Evolutionary conservation across 78 protist species (phyloP).

Genomic region (Dictyostelium discoideum): DNA sequence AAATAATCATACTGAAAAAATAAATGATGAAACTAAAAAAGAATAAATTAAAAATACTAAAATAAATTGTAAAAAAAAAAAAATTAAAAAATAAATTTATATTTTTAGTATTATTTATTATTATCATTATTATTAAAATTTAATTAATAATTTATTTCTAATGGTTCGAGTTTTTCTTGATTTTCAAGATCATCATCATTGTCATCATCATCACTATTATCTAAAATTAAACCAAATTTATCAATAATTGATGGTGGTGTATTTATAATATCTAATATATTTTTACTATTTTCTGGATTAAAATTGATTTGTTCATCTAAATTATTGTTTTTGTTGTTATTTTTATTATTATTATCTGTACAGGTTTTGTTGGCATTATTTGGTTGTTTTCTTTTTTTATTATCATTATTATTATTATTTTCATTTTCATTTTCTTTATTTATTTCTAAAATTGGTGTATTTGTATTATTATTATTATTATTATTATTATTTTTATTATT

Average conservation of each 20-base stretch:
- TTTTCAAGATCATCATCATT: neutral
- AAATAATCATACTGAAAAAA: neutral
- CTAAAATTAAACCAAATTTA: slow-evolving; percentile 37
- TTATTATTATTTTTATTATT: neutral
- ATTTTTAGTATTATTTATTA: neutral
- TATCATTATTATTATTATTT: neutral
- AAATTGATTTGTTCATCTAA: neutral
- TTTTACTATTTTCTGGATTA: neutral
- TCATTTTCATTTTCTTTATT: slow-evolving; percentile 34
- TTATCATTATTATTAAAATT: neutral
- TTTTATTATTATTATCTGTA: neutral
- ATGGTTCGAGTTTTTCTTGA: slow-evolving; percentile 56
- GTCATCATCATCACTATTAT: slow-evolving; percentile 10
- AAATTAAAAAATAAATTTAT: too few relatives aligned
- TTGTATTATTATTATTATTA: slow-evolving; percentile 1
- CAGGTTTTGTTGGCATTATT: neutral
- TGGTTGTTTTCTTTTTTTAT: neutral
- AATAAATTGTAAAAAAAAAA: neutral
- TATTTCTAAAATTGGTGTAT: neutral
- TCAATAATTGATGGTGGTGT: slow-evolving; percentile 21
- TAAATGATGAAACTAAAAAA: neutral
- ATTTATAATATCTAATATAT: slow-evolving; percentile 12
- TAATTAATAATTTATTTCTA: slow-evolving; percentile 21
- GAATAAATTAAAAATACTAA: neutral
- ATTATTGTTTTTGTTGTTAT: neutral